A percentile compares a stretch with the other conserved stretches of the same genome.
Conservation (phyloP, 306 rosid genomes). For the Mucuna pruriens region DNA sequence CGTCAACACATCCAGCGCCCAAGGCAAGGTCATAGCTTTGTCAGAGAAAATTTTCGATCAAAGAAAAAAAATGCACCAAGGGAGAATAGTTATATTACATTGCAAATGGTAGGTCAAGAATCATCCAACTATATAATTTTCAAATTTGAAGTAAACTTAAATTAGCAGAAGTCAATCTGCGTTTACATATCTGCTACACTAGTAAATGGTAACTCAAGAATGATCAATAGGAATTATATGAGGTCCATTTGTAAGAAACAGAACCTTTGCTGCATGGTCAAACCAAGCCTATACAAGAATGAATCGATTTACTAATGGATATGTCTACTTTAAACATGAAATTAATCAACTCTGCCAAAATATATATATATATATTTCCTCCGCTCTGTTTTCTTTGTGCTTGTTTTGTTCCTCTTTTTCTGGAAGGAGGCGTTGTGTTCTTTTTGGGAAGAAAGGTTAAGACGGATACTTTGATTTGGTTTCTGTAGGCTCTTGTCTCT, state of each 20-base stretch:
- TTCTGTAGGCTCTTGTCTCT: conserved; percentile 32
- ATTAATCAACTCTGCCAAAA: conserved; percentile 40
- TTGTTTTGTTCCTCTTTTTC: conserved; percentile 27
- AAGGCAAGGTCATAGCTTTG: too few species aligned
- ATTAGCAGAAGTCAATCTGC: not conserved
- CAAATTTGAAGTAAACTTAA: not conserved
- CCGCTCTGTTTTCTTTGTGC: conserved; percentile 36
- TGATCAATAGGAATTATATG: conserved; percentile 4
- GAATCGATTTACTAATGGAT: conserved; percentile 38
- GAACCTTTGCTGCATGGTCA: conserved; percentile 33
- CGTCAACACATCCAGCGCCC: too few species aligned
- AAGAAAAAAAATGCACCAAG: too few species aligned
- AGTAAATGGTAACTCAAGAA: conserved; percentile 13
- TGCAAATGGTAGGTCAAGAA: too few species aligned
- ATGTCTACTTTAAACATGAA: conserved; percentile 34
- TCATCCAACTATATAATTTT: too few species aligned
- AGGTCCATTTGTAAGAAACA: conserved; percentile 4
- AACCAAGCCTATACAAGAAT: conserved; percentile 47
- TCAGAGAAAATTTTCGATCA: too few species aligned
- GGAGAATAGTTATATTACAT: too few species aligned
- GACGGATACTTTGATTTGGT: conserved; percentile 33
- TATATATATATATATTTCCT: conserved; percentile 18
- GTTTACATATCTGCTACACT: conserved; percentile 3
- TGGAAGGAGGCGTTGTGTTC: conserved; percentile 29
- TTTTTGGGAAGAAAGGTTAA: conserved; percentile 35